A percentile compares a stretch with the other conserved stretches of the same genome.
These are phyloP conservation scores for Aspergillus coremiiformis DNA, from an alignment of 495 filamentous ascomycete species.

Conservation along the genomic window DNA sequence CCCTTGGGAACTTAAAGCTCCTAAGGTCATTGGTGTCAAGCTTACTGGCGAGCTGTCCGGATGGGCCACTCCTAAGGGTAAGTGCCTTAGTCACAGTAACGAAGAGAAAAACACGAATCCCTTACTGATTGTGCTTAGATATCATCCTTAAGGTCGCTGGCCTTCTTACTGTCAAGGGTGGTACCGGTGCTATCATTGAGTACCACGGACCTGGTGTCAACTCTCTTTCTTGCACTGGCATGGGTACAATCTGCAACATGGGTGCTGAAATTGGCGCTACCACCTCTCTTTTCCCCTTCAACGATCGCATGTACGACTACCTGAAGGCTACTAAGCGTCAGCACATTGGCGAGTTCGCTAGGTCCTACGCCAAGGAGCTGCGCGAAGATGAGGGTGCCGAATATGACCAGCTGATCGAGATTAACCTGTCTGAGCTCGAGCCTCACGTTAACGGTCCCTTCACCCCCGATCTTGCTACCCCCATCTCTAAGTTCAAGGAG, in stretches of 20 bases:
- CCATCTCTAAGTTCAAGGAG: slow-evolving; percentile 94
- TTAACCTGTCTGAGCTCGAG: slow-evolving; percentile 91
- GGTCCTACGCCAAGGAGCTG: slow-evolving; percentile 77
- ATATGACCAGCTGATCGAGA: slow-evolving; percentile 94
- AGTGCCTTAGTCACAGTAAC: slow-evolving; percentile 4
- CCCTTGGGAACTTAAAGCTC: slow-evolving; percentile 97
- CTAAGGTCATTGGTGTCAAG: slow-evolving; percentile 93
- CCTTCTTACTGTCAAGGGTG: slow-evolving; percentile 95
- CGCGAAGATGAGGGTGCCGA: slow-evolving; percentile 86
- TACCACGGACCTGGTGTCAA: slow-evolving; percentile 86
- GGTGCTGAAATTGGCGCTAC: slow-evolving; percentile 93
- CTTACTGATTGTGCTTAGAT: slow-evolving; percentile 48
- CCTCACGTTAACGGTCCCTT: slow-evolving; percentile 99
- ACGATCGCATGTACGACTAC: slow-evolving; percentile 96
- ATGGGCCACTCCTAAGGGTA: slow-evolving; percentile 83
- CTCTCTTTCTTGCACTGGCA: slow-evolving; percentile 58
- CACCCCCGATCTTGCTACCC: slow-evolving; percentile 98
- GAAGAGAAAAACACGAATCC: neutral
- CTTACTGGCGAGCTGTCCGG: slow-evolving; percentile 84
- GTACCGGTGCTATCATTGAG: slow-evolving; percentile 94
- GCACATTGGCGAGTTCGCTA: slow-evolving; percentile 83
- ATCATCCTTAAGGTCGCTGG: slow-evolving; percentile 98
- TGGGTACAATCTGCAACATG: slow-evolving; percentile 72
- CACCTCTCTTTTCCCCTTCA: slow-evolving; percentile 98
- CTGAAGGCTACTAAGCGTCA: slow-evolving; percentile 85